Evolutionary conservation across 2,329 filamentous ascomycete genomes (phyloP), one percentile per base, ranked within the genome.

Genomic region (Aspergillus fumigatiaffinis): DNA sequence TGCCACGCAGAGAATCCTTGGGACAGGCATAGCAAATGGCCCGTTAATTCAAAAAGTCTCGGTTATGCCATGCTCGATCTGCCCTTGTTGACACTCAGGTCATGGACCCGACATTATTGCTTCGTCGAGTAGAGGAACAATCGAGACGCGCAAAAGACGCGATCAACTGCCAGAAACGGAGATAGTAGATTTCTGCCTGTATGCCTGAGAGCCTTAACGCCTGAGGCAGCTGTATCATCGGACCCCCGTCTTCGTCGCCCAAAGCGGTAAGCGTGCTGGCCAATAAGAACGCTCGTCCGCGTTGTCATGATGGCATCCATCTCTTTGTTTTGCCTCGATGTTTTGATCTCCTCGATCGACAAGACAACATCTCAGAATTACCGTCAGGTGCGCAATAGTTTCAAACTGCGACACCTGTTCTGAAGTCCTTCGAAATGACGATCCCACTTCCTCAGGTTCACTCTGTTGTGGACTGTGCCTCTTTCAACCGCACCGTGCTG

Each of bases 401-500:
- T 28, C 50, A 21, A 38, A 28, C 38, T 29, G 42, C 41, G n/a
- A 14, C 25, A 35, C 32, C 32, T 51, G 28, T 38, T 35, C 48
- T 46, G 26, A 50, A 21, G 6, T 46, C 32, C 17, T 10, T 46
- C n/a, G 60, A 54, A 46, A 73, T 93, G 87, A 83, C 87, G 60
- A 77, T 96, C 21, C 74, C 74, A 14, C 69, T 75, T 35, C 91
- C 92, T 5, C 74, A 81, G n/a, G 77, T 96, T 63, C 83, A 84
- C 62, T 82, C 84, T 41, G 78, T 94, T 12, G 77, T 82, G 62
- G 91, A 96, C 63, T 93, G 89, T 73, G 85, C 88, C 64, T 87
- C 92, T 73, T 95, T 87, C 74, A 78, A 81, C 63, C 84, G 85
- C 67, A 90, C 89, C 0, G 87, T 96, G 63, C 79, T 85, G 63